phyloP scores from a whole-genome alignment of 331 rosid species.

The Rosa hybrid region DNA sequence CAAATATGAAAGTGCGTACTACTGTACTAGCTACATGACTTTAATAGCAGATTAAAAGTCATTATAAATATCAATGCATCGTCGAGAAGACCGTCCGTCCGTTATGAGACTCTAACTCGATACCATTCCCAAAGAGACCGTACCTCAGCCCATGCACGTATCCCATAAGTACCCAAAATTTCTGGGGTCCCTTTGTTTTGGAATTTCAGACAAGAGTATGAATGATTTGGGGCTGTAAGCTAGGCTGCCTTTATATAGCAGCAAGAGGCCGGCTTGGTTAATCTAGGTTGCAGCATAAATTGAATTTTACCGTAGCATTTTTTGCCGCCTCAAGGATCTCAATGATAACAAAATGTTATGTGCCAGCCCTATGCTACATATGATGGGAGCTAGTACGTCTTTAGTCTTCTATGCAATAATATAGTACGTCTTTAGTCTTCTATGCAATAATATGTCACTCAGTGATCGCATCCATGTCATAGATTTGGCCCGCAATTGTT shows the following conservation, averaged over 20 bases:
- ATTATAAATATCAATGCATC: too few relatives aligned
- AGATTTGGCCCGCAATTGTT: not conserved
- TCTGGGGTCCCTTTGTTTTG: not conserved
- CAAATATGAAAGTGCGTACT: too few relatives aligned
- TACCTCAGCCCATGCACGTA: not conserved
- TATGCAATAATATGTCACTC: not conserved
- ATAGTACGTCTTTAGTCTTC: not conserved
- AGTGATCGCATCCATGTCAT: not conserved
- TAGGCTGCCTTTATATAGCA: not conserved
- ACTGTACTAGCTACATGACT: too few relatives aligned
- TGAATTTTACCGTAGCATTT: not conserved
- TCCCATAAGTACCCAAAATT: not conserved
- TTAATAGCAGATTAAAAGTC: too few relatives aligned
- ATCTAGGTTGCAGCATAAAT: not conserved
- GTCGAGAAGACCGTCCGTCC: too few relatives aligned
- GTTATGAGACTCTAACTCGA: too few relatives aligned
- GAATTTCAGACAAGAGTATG: not conserved
- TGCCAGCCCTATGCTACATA: not conserved
- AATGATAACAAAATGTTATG: not conserved
- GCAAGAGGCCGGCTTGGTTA: not conserved
- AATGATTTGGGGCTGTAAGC: not conserved
- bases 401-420: not conserved
- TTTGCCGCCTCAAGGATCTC: too few relatives aligned
- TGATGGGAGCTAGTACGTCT: not conserved
- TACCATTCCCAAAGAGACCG: too few relatives aligned